Conservation (phyloP, 169 alveolate genomes). For the Eimeria maxima region DNA sequence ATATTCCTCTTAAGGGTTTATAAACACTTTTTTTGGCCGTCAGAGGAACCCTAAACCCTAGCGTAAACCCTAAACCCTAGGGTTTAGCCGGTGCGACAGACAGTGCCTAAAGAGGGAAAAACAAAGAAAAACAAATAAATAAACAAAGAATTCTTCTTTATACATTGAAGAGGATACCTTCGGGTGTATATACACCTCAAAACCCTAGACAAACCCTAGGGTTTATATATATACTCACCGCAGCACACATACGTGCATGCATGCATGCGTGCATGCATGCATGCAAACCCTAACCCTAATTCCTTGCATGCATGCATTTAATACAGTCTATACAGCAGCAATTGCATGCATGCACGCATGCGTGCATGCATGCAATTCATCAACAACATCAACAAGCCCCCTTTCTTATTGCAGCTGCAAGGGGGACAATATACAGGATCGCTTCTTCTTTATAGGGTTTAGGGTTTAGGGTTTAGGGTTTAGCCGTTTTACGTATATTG, state of each 20-base stretch:
- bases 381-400: neutral
- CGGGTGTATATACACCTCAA: neutral
- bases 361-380: neutral
- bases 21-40: neutral
- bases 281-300: too few relatives aligned
- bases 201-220: neutral
- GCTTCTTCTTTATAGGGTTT: neutral
- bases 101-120: neutral
- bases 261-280: neutral
- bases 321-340: neutral
- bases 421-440: neutral
- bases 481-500: neutral
- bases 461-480: conserved; percentile 49
- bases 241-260: neutral
- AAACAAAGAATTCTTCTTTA: neutral
- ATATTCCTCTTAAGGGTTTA: neutral
- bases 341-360: neutral
- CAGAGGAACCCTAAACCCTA: too few relatives aligned
- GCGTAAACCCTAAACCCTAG: neutral
- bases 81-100: neutral
- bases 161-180: neutral
- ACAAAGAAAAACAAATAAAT: neutral
- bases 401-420: neutral
- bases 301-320: neutral
- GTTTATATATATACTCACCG: neutral